Evolutionary conservation across 495 filamentous ascomycete genomes (phyloP).

Genomic region (Cryomyces antarcticus): DNA sequence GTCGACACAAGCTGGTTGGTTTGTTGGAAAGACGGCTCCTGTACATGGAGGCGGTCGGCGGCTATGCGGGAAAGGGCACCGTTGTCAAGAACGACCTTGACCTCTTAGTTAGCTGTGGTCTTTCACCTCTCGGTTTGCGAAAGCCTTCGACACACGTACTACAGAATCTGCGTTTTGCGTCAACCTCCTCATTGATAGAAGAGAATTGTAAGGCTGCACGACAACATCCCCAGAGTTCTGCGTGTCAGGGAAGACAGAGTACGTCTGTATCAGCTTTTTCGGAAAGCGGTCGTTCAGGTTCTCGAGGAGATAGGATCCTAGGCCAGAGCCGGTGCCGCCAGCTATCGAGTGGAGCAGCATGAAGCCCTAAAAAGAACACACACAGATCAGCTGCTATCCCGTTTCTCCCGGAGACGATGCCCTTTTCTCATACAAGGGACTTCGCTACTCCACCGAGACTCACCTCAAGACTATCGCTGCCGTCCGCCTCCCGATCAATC

Average conservation of each 20-base stretch:
- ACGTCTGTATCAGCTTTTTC: constrained; percentile 97
- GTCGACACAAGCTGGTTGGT: constrained; percentile 96
- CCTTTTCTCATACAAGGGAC: neutral
- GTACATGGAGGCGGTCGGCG: constrained; percentile 80
- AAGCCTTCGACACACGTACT: constrained; percentile 17
- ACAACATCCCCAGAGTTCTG: constrained; percentile 72
- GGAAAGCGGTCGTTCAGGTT: constrained; percentile 92
- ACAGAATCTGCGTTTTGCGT: constrained; percentile 96
- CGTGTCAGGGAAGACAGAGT: constrained; percentile 91
- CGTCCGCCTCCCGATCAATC: constrained; percentile 96
- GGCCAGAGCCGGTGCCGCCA: constrained; percentile 82
- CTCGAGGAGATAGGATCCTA: constrained; percentile 90
- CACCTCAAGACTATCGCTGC: constrained; percentile 88
- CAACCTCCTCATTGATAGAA: constrained; percentile 74
- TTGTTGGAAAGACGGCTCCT: constrained; percentile 85
- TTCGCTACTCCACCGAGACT: neutral
- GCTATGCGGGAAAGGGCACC: constrained; percentile 85
- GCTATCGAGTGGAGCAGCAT: constrained; percentile 98
- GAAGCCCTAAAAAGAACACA: constrained; percentile 42
- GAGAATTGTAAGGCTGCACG: constrained; percentile 93
- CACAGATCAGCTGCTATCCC: neutral
- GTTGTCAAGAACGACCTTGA: constrained; percentile 79
- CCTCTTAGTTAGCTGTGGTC: neutral
- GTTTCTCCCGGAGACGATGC: neutral
- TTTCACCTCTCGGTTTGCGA: neutral